Evolutionary conservation across 169 alveolate species (phyloP).

Genomic region (Plasmodium berghei): DNA sequence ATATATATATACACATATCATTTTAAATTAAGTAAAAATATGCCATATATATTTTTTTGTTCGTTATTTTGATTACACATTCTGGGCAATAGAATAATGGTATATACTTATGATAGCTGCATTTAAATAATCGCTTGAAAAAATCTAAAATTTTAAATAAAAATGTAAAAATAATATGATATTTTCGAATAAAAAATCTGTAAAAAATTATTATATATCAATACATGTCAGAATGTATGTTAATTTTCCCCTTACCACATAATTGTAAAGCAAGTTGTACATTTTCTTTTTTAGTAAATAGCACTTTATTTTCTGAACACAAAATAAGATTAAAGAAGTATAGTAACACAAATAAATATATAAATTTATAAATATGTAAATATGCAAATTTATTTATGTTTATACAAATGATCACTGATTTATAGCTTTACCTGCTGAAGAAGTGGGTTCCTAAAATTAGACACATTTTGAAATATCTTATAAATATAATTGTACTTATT

Average conservation of each 20-base stretch:
- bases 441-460: conserved; percentile 5
- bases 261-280: conserved; percentile 44
- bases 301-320: conserved; percentile 16
- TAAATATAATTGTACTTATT: conserved; percentile 52
- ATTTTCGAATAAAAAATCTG: neutral
- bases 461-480: conserved; percentile 23
- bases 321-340: neutral
- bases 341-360: neutral
- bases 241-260: conserved; percentile 17
- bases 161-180: neutral
- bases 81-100: conserved; percentile 20
- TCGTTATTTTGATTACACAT: conserved; percentile 6
- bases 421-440: conserved; percentile 23
- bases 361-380: neutral
- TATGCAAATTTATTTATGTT: no score
- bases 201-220: neutral
- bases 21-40: no score
- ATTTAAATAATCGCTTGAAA: conserved; percentile 45
- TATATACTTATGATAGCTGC: conserved; percentile 52
- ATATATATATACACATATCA: neutral
- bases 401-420: no score
- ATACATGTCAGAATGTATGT: neutral
- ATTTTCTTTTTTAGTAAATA: conserved; percentile 17
- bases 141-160: conserved; percentile 10
- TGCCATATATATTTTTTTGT: neutral